phyloP scores from a whole-genome alignment of 257 asterid genomes.

The Fraxinus excelsior region DNA sequence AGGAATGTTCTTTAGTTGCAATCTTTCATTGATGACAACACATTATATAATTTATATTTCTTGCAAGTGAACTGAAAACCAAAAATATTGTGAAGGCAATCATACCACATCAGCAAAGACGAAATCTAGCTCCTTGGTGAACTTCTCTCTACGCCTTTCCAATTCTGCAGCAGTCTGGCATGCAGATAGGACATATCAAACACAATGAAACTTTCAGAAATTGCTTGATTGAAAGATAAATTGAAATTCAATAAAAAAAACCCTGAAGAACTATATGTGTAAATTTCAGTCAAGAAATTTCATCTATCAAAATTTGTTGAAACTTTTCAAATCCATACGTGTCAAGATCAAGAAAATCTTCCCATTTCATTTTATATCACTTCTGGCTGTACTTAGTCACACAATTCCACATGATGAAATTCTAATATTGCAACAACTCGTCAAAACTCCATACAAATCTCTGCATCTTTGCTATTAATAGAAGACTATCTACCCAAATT shows the following conservation, averaged over 20 bases:
- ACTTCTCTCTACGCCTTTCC: conserved; percentile 81
- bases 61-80: background rate
- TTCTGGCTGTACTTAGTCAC: background rate
- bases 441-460: background rate
- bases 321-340: background rate
- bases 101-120: conserved; percentile 93
- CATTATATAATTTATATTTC: background rate
- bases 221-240: background rate
- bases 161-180: conserved; percentile 88
- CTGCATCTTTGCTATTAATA: background rate
- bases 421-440: background rate
- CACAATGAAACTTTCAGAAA: background rate
- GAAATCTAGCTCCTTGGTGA: conserved; percentile 88
- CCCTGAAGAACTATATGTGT: background rate
- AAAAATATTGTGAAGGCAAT: conserved; percentile 4
- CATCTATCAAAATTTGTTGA: conserved; percentile 2
- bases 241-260: conserved; percentile 1
- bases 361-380: background rate
- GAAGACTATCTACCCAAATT: background rate
- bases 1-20: background rate
- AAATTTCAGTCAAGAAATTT: background rate
- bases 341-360: background rate
- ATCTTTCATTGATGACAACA: background rate
- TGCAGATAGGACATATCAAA: conserved; percentile 19
- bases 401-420: no score